These are phyloP conservation scores for Zygoascus biomembranicola DNA, from an alignment of 805 yeast species.

Conservation along the genomic window DNA sequence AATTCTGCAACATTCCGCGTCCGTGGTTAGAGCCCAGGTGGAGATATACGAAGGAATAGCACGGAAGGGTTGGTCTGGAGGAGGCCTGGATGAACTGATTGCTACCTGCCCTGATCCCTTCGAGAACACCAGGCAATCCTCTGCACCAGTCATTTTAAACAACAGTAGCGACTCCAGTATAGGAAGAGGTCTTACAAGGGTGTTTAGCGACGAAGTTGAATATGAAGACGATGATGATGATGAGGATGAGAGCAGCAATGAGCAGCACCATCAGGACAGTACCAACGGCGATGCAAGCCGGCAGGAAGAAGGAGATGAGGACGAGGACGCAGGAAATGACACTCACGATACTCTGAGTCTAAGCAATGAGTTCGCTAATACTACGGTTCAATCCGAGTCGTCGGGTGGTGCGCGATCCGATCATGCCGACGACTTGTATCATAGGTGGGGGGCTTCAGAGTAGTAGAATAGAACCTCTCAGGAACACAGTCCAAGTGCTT, in stretches of 20 bases:
- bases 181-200: neutral
- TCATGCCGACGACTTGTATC: neutral
- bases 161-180: neutral
- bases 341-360: neutral
- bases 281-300: neutral
- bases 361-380: neutral
- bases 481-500: no score
- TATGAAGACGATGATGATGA: neutral
- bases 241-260: constrained; percentile 1
- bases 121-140: constrained; percentile 5
- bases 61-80: constrained; percentile 79
- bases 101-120: constrained; percentile 62
- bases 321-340: neutral
- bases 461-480: neutral
- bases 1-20: constrained; percentile 48
- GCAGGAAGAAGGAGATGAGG: neutral
- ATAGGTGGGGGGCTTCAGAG: neutral
- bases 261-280: constrained; percentile 1
- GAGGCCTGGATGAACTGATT: constrained; percentile 67
- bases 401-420: neutral
- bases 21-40: constrained; percentile 68
- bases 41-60: constrained; percentile 78
- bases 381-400: neutral
- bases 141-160: neutral
- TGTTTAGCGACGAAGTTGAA: neutral